These are phyloP conservation scores for Globisporangium mamillatum DNA, from an alignment of 352 stramenopile genomes.

Conservation along the genomic window DNA sequence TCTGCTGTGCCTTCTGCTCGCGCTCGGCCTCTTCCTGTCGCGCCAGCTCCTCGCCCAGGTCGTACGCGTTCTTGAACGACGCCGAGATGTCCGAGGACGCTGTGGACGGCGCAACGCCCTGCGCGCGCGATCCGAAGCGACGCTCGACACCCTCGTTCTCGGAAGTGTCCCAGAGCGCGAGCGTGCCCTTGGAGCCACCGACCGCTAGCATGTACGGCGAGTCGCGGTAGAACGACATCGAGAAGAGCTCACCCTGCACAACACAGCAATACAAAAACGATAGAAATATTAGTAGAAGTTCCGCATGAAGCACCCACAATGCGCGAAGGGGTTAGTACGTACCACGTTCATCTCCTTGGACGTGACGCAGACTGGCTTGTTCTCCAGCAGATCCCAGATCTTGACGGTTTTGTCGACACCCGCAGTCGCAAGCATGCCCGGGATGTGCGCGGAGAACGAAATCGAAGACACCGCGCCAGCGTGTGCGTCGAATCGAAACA, in stretches of 20 bases:
- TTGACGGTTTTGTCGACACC: slow-evolving; percentile 98
- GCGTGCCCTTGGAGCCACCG: slow-evolving; percentile 84
- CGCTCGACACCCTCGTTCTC: slow-evolving; percentile 86
- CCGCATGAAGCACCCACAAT: background rate
- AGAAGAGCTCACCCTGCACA: slow-evolving; percentile 84
- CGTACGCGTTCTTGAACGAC: slow-evolving; percentile 71
- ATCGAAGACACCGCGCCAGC: slow-evolving; percentile 83
- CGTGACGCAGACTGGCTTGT: slow-evolving; percentile 72
- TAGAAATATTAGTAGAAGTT: background rate
- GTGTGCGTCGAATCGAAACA: slow-evolving; percentile 94
- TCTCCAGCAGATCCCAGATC: slow-evolving; percentile 93
- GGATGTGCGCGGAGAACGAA: slow-evolving; percentile 81
- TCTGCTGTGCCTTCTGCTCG: slow-evolving; percentile 23
- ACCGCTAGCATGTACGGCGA: slow-evolving; percentile 87
- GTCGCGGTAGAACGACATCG: slow-evolving; percentile 89
- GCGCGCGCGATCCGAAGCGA: slow-evolving; percentile 75
- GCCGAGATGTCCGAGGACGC: slow-evolving; percentile 47
- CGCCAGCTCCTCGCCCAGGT: slow-evolving; percentile 77
- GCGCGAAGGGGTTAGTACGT: slow-evolving; percentile 26
- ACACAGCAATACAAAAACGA: slow-evolving; percentile 16
- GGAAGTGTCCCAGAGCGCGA: slow-evolving; percentile 89
- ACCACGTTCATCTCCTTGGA: slow-evolving; percentile 93
- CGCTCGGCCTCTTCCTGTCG: slow-evolving; percentile 66
- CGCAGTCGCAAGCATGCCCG: slow-evolving; percentile 94
- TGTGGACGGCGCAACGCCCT: slow-evolving; percentile 28